Base-by-base conservation (phyloP, 495 filamentous ascomycete species). In the Achaetomiella virescens region DNA sequence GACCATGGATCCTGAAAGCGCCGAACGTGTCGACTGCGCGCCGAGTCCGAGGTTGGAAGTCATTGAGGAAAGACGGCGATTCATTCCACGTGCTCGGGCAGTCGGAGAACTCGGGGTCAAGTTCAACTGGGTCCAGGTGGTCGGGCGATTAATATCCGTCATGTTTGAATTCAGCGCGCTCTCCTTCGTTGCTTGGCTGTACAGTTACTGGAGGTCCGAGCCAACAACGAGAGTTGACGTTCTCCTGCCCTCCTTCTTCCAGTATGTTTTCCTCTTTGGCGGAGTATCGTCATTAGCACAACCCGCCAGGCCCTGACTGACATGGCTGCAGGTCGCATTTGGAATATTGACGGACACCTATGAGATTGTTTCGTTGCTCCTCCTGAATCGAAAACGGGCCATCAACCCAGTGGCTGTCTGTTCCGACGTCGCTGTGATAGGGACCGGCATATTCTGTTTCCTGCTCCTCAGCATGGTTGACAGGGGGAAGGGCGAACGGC, bases 161-260 rank as follows among this genome's bases (percentile, higher is more conserved):
- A 17, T 66, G 36, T 53, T 57, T n/a, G 60, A 59, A 31, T 31
- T 56, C 4, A 63, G 57, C 15, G 33, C 56, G 9, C 10, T 67
- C 2, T 37, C 47, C 0, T 60, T 66, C 36, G 18, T 66, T 22
- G 53, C 58, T 3, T 66, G 54, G 52, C 9, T 58, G 20, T 66
- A 62, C 41, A 25, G 38, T 24, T 25, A 41, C 11, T 68, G 63
- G 65, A 36, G 46, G 44, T 9, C n/a, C 1, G 54, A 66, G 33
- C 36, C 51, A 11, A 53, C 24, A 2, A 59, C 54, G 22, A 49
- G 61, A 40, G 63, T 66, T 3, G 65, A 68, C 37, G 24, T 66
- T 3, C 14, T 66, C 6, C 55, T 63, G 18, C 65, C 65, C 1
- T 68, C 55, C 9, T 68, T 68, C 36, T 68, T 66, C 38, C 63